These are phyloP conservation scores for Fusarium incarnatum DNA, from an alignment of 2,329 filamentous ascomycete genomes.

Conservation along the genomic window DNA sequence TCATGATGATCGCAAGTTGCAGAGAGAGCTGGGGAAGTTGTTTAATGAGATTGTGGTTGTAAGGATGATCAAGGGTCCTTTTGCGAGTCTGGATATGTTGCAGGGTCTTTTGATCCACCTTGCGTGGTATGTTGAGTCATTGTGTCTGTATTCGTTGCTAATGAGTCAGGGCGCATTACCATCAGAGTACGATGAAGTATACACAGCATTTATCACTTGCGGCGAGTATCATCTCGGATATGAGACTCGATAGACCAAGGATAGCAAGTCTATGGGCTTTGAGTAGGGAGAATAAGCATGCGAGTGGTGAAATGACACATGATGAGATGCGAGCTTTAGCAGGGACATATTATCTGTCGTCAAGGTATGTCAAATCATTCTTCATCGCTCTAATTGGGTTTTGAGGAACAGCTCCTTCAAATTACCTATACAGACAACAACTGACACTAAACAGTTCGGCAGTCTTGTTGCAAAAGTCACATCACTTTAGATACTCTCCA, in stretches of 20 bases:
- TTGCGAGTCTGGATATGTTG: conserved; percentile 47
- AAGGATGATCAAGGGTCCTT: conserved; percentile 40
- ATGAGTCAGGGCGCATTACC: conserved; percentile 49
- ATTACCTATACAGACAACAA: not conserved
- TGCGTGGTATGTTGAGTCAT: conserved; percentile 43
- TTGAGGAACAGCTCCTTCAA: not conserved
- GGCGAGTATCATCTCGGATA: conserved; percentile 48
- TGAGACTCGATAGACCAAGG: conserved; percentile 48
- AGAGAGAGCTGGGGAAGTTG: conserved; percentile 42
- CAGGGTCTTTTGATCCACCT: conserved; percentile 49
- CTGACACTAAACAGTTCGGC: conserved; percentile 21
- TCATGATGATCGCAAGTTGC: conserved; percentile 37
- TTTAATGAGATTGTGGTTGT: conserved; percentile 47
- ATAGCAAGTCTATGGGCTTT: conserved; percentile 47
- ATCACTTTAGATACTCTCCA: conserved; percentile 43
- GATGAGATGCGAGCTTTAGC: conserved; percentile 49
- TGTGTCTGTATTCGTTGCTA: not conserved
- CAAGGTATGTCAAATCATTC: conserved; percentile 38
- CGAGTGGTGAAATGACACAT: conserved; percentile 30
- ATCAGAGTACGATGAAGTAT: conserved; percentile 45
- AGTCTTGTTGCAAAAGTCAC: conserved; percentile 49
- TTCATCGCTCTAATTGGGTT: not conserved
- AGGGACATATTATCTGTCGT: conserved; percentile 50
- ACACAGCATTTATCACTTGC: conserved; percentile 49
- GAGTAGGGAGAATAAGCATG: conserved; percentile 37